Percentiles rank a stretch among this genome's conserved stretches.
phyloP scores from a whole-genome alignment of 495 filamentous ascomycete species.

The Xylaria nigripes region DNA sequence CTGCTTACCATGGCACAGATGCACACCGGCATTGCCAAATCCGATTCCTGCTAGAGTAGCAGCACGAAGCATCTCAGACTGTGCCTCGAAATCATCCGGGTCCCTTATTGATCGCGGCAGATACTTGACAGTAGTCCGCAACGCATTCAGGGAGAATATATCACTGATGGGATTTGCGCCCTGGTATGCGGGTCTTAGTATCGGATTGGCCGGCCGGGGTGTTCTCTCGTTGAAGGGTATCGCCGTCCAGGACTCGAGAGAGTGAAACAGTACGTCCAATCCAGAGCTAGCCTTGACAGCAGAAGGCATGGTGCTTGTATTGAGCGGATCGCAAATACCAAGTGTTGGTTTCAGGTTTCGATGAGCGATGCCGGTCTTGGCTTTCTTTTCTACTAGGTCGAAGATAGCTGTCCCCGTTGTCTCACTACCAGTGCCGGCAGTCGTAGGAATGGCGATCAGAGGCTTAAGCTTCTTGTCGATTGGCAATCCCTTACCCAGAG shows the following conservation, averaged over 20 bases:
- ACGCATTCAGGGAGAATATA: slow-evolving; percentile 81
- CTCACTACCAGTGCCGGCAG: slow-evolving; percentile 89
- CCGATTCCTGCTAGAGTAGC: slow-evolving; percentile 91
- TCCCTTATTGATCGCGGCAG: slow-evolving; percentile 78
- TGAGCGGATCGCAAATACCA: slow-evolving; percentile 91
- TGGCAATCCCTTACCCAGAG: slow-evolving; percentile 78
- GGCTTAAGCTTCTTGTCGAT: slow-evolving; percentile 72
- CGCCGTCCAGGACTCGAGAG: slow-evolving; percentile 90
- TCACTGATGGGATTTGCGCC: slow-evolving; percentile 96
- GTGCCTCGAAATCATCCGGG: slow-evolving; percentile 83
- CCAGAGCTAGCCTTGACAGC: slow-evolving; percentile 85
- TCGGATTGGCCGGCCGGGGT: slow-evolving; percentile 80
- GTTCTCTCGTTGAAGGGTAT: slow-evolving; percentile 83
- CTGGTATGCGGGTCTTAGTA: slow-evolving; percentile 88
- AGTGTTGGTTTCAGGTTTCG: slow-evolving; percentile 90
- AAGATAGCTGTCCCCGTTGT: slow-evolving; percentile 98
- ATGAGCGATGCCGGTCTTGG: slow-evolving; percentile 94
- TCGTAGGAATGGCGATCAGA: slow-evolving; percentile 88
- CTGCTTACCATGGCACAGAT: slow-evolving; percentile 74
- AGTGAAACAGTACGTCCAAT: slow-evolving; percentile 89
- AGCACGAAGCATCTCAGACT: slow-evolving; percentile 89
- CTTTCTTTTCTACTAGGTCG: slow-evolving; percentile 76
- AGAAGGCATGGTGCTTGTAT: slow-evolving; percentile 89
- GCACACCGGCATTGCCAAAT: slow-evolving; percentile 95
- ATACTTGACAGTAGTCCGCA: slow-evolving; percentile 77